Base-by-base conservation (phyloP, 306 rosid species). In the Malus asiatica region DNA sequence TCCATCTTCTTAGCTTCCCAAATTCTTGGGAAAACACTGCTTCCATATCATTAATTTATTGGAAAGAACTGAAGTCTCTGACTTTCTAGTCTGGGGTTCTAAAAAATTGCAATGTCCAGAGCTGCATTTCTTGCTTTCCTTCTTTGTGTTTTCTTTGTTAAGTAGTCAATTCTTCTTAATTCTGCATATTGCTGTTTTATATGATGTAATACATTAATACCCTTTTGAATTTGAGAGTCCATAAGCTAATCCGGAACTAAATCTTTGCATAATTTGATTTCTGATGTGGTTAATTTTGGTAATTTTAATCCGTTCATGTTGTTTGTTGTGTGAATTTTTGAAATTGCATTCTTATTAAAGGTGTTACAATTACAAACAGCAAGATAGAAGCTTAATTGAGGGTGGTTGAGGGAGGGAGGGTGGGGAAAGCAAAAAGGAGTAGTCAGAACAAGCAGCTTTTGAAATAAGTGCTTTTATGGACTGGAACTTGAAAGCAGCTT, bases 401-500 rank as follows among this genome's bases (percentile, higher is more conserved):
- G 42, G 71, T 61, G 19, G 3, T 12, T 72, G 68, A 27, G 57
- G 55, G 55, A 12, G 40, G 55, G 55, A 15, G 8, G 55, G 55
- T 48, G 55, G 20, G 55, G 55, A 51, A 51, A 51, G 55, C 55
- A 51, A 51, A 48, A 5, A 51, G 55, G 20, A 13, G 45, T 5
- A 62, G 11, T 14, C 11, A 5, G 44, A n/a, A 40, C 22, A 58
- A 68, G 15, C 23, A 15, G 55, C 55, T 72, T 29, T 40, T 59
- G 68, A 81, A 69, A 82, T 75, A 62, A 60, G 77, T 71, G 78
- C 76, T 79, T 81, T 71, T 80, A 92, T 95, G 99, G 99, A 95
- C 70, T 92, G 99, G 99, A 90, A 92, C 80, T 77, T 86, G 86
- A 95, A 88, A 84, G 84, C 92, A 77, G 66, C 90, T 55, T 83